These are phyloP conservation scores for Citrus trifoliata DNA, from an alignment of 345 rosid species.

Conservation along the genomic window DNA sequence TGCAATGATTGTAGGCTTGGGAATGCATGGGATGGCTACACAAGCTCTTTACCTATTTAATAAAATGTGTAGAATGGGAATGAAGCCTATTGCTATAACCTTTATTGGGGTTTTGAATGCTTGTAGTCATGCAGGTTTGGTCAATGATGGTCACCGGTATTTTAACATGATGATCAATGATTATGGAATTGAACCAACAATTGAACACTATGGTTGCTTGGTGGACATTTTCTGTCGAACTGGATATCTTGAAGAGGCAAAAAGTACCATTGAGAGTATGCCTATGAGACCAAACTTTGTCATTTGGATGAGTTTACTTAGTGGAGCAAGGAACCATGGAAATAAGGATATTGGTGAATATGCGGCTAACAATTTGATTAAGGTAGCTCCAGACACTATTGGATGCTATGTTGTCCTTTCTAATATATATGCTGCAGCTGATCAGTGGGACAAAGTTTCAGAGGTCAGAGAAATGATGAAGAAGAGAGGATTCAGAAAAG, in stretches of 20 bases:
- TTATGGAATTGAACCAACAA: constrained; percentile 42
- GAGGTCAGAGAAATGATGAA: constrained; percentile 51
- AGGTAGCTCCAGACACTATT: constrained; percentile 49
- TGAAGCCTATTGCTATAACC: constrained; percentile 51
- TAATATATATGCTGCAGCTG: constrained; percentile 65
- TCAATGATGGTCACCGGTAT: constrained; percentile 47
- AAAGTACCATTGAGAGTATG: constrained; percentile 44
- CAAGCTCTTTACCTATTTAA: constrained; percentile 44
- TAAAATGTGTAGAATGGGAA: constrained; percentile 38
- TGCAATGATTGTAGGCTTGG: constrained; percentile 63
- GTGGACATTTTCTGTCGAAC: constrained; percentile 56
- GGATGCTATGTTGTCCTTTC: constrained; percentile 55
- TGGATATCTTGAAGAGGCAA: constrained; percentile 60
- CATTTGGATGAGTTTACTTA: constrained; percentile 60
- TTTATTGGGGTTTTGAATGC: constrained; percentile 72
- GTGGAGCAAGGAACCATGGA: constrained; percentile 49
- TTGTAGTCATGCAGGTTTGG: constrained; percentile 69
- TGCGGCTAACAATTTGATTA: constrained; percentile 48
- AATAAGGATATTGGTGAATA: constrained; percentile 46
- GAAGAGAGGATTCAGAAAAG: constrained; percentile 41
- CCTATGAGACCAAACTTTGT: constrained; percentile 54
- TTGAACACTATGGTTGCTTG: constrained; percentile 69
- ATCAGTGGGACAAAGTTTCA: constrained; percentile 48
- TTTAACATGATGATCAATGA: constrained; percentile 52
- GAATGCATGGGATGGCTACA: constrained; percentile 58